These are phyloP conservation scores for Prunella vulgaris DNA, from an alignment of 257 asterid species.

Conservation along the genomic window DNA sequence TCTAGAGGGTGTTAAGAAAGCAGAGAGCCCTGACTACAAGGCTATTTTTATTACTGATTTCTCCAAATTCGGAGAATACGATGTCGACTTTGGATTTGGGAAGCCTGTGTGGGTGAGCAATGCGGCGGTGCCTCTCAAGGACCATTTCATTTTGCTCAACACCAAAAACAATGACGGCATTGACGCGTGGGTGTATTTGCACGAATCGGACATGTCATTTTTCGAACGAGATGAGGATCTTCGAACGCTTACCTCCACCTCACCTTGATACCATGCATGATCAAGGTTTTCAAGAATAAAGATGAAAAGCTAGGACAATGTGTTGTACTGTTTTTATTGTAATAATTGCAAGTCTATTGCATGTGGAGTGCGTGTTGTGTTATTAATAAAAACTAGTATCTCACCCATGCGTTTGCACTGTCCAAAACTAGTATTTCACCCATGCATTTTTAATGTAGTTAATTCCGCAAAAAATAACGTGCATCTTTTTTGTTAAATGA, in stretches of 20 bases:
- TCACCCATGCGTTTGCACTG: too few relatives aligned
- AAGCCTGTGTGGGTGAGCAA: background rate
- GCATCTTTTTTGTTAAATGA: too few relatives aligned
- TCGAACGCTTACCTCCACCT: background rate
- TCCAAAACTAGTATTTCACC: too few relatives aligned
- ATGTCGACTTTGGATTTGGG: background rate
- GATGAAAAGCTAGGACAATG: too few relatives aligned
- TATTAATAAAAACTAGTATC: too few relatives aligned
- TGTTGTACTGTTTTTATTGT: too few relatives aligned
- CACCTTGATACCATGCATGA: background rate
- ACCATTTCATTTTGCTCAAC: background rate
- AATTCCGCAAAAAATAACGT: too few relatives aligned
- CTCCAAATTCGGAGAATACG: background rate
- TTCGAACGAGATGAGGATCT: background rate
- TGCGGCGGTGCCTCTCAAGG: background rate
- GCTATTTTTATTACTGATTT: background rate
- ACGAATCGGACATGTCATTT: background rate
- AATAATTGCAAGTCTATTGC: too few relatives aligned
- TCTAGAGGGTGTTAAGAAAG: background rate
- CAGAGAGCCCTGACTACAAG: background rate
- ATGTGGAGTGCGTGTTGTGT: too few relatives aligned
- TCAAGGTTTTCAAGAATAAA: too few relatives aligned
- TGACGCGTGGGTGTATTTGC: conserved; percentile 10
- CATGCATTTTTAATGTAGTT: too few relatives aligned
- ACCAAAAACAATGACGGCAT: background rate